A percentile compares a stretch with the other conserved stretches of the same genome.
Conservation (phyloP, 345 rosid species). For the Mangifera indica region DNA sequence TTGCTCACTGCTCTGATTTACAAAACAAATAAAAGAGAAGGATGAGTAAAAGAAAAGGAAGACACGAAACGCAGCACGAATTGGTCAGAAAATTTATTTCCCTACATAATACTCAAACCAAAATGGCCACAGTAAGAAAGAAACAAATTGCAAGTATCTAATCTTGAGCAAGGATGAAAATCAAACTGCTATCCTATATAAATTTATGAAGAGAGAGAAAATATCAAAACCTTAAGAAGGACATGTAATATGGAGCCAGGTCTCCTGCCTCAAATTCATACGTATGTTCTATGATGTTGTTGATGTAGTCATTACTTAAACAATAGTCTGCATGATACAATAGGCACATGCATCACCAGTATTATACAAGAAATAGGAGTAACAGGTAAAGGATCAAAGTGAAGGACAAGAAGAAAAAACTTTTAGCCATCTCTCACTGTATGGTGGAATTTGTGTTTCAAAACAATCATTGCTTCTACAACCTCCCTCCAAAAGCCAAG, state of each 20-base stretch:
- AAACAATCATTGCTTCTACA: slow-evolving; percentile 4
- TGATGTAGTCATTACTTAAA: slow-evolving; percentile 64
- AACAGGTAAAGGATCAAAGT: slow-evolving; percentile 4
- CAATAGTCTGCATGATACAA: slow-evolving; percentile 54
- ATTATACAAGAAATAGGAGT: slow-evolving; percentile 6
- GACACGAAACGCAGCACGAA: background rate
- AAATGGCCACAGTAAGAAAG: slow-evolving; percentile 4
- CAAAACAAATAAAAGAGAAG: slow-evolving; percentile 14
- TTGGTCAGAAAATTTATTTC: background rate
- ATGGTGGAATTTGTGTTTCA: background rate
- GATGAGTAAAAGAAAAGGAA: background rate
- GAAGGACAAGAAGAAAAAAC: background rate
- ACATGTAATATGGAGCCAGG: slow-evolving; percentile 58
- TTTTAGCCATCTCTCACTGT: background rate
- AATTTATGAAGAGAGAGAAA: slow-evolving; percentile 18
- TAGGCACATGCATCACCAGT: slow-evolving; percentile 14
- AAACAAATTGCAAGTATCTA: background rate
- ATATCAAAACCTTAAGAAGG: slow-evolving; percentile 55
- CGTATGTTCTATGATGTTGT: slow-evolving; percentile 51
- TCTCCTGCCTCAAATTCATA: slow-evolving; percentile 55
- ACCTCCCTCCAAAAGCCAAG: background rate
- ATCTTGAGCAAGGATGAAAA: background rate
- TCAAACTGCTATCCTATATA: slow-evolving; percentile 2
- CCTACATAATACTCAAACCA: background rate
- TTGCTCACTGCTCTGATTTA: slow-evolving; percentile 63